phyloP scores from a whole-genome alignment of 352 stramenopile species.

The Pythium sp. region DNA sequence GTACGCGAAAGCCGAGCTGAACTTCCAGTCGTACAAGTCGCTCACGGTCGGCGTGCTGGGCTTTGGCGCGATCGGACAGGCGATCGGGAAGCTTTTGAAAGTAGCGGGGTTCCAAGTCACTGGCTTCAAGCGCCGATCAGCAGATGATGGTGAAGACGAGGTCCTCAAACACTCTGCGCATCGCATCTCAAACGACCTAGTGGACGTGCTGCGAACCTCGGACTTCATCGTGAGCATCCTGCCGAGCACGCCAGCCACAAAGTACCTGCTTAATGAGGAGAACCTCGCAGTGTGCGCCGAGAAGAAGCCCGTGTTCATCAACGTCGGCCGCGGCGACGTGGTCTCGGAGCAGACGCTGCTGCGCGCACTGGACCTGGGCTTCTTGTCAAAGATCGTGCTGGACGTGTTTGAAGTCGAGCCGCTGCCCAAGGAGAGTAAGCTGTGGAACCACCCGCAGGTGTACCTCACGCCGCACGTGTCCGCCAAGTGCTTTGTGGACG shows the following conservation, averaged over 20 bases:
- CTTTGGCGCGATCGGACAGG: conserved; percentile 58
- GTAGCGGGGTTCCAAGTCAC: conserved; percentile 52
- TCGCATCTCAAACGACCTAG: conserved; percentile 41
- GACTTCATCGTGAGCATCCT: conserved; percentile 87
- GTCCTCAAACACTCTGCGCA: conserved; percentile 28
- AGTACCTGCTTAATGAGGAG: conserved; percentile 50
- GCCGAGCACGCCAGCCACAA: conserved; percentile 71
- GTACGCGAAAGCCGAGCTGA: conserved; percentile 34
- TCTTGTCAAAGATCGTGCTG: conserved; percentile 61
- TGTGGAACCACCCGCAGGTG: conserved; percentile 71
- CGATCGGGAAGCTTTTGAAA: conserved; percentile 50
- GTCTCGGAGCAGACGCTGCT: conserved; percentile 68
- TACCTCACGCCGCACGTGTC: conserved; percentile 82
- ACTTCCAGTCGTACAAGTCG: conserved; percentile 36
- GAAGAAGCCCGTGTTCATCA: conserved; percentile 78
- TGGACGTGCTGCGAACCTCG: conserved; percentile 41
- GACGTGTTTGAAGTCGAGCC: conserved; percentile 62
- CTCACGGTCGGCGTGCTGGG: conserved; percentile 60
- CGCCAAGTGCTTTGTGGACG: conserved; percentile 64
- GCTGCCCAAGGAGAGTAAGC: conserved; percentile 36
- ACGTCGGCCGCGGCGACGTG: conserved; percentile 85
- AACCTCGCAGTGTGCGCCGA: conserved; percentile 39
- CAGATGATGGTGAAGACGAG: conserved; percentile 13
- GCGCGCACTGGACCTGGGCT: conserved; percentile 51
- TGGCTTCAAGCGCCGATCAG: conserved; percentile 64